Conservation (phyloP, 2,329 filamentous ascomycete species). For the Fusarium brachygibbosum region DNA sequence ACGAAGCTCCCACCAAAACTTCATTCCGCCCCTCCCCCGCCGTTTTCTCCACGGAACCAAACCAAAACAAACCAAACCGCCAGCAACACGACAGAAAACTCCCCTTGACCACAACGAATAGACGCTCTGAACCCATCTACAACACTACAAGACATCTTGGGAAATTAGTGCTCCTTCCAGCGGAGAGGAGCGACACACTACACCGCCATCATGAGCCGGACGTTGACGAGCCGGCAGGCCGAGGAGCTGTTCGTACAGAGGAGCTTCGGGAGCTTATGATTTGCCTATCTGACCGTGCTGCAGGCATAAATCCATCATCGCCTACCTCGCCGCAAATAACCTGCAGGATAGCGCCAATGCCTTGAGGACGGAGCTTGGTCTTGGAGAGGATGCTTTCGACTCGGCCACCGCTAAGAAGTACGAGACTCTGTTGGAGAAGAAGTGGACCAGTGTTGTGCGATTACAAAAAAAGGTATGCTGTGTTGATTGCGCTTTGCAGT, state of each 20-base stretch:
- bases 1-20: constrained; percentile 43
- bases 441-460: constrained; percentile 96
- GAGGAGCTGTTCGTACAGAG: constrained; percentile 81
- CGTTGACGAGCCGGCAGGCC: constrained; percentile 70
- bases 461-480: constrained; percentile 90
- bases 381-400: constrained; percentile 80
- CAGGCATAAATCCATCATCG: constrained; percentile 94
- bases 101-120: constrained; percentile 10
- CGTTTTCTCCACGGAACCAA: constrained; percentile 38
- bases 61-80: constrained; percentile 13
- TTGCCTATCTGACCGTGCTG: constrained; percentile 37
- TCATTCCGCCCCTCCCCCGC: constrained; percentile 42
- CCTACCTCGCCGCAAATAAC: constrained; percentile 83
- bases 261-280: constrained; percentile 35
- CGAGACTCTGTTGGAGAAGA: constrained; percentile 94
- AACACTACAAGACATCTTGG: constrained; percentile 5
- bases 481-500: constrained; percentile 5
- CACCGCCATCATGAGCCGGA: constrained; percentile 42
- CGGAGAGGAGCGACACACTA: constrained; percentile 27
- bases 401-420: constrained; percentile 91
- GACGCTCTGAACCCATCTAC: background rate
- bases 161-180: constrained; percentile 25
- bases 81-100: constrained; percentile 16
- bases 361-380: constrained; percentile 77
- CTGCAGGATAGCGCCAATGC: constrained; percentile 72